A percentile compares a stretch with the other conserved stretches of the same genome.
These are phyloP conservation scores for Lipomyces kockii DNA, from an alignment of 805 yeast genomes.

Conservation along the genomic window DNA sequence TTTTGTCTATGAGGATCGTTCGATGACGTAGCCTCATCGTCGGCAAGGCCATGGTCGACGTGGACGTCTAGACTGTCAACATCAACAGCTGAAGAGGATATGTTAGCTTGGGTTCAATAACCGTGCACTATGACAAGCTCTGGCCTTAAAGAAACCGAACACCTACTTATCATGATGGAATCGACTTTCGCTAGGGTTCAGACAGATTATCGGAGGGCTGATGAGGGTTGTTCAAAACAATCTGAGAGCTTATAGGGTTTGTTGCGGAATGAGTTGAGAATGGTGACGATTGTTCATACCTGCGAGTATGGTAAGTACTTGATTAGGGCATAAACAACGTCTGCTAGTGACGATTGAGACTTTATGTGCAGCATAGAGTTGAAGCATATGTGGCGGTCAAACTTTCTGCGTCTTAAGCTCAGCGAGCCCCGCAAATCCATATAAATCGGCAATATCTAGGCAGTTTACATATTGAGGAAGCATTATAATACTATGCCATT, in stretches of 20 bases:
- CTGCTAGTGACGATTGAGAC: constrained; percentile 2
- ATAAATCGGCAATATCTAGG: too few species aligned
- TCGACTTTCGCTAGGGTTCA: background rate
- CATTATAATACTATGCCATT: too few species aligned
- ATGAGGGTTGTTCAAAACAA: constrained; percentile 3
- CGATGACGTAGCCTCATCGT: background rate
- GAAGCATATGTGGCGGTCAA: background rate
- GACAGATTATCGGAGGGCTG: background rate
- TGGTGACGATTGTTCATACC: background rate
- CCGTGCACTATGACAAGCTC: background rate
- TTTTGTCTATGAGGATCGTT: background rate
- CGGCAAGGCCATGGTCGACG: background rate
- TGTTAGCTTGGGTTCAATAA: background rate
- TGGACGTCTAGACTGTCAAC: constrained; percentile 12
- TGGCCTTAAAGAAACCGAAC: background rate
- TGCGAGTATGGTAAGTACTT: background rate
- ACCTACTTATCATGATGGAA: constrained; percentile 4
- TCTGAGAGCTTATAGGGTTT: background rate
- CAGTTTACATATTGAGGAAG: too few species aligned
- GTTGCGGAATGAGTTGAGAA: background rate
- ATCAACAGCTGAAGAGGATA: constrained; percentile 6
- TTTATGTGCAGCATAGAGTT: background rate
- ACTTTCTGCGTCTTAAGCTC: background rate
- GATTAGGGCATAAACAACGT: background rate
- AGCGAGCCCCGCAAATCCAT: too few species aligned